Percentiles rank a stretch among this genome's conserved stretches.
These are phyloP conservation scores for Nyssa sinensis DNA, from an alignment of 148 eudicot genomes.

Conservation along the genomic window DNA sequence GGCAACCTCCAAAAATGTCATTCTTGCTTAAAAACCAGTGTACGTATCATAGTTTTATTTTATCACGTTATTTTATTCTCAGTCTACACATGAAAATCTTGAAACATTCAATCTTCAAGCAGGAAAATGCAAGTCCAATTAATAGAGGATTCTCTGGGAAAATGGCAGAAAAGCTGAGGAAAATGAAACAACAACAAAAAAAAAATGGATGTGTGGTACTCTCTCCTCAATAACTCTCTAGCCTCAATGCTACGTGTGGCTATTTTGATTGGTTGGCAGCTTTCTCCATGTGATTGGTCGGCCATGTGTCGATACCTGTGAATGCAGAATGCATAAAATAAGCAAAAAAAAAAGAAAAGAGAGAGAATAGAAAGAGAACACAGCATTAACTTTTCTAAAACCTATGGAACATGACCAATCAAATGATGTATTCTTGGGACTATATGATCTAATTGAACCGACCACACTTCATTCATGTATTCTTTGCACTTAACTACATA, in stretches of 20 bases:
- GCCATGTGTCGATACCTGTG: background rate
- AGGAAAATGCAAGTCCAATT: background rate
- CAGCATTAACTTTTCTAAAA: too few species aligned
- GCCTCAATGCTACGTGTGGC: background rate
- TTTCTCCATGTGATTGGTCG: background rate
- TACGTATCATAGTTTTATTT: background rate
- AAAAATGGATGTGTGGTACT: background rate
- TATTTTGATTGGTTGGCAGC: background rate
- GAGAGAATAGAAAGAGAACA: background rate
- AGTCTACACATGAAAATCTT: background rate
- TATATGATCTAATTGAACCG: too few species aligned
- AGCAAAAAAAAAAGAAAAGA: too few species aligned
- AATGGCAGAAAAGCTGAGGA: constrained; percentile 6
- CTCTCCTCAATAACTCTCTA: background rate
- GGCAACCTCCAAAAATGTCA: background rate
- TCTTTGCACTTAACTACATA: background rate
- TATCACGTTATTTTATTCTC: background rate
- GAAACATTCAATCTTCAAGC: background rate
- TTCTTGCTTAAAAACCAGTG: too few species aligned
- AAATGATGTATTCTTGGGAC: background rate
- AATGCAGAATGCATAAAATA: background rate
- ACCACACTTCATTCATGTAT: background rate
- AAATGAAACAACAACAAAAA: background rate
- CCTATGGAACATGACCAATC: constrained; percentile 7
- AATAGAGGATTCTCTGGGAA: background rate